phyloP scores from a whole-genome alignment of 208 protist genomes.

The Plasmodiophora brassicae region DNA sequence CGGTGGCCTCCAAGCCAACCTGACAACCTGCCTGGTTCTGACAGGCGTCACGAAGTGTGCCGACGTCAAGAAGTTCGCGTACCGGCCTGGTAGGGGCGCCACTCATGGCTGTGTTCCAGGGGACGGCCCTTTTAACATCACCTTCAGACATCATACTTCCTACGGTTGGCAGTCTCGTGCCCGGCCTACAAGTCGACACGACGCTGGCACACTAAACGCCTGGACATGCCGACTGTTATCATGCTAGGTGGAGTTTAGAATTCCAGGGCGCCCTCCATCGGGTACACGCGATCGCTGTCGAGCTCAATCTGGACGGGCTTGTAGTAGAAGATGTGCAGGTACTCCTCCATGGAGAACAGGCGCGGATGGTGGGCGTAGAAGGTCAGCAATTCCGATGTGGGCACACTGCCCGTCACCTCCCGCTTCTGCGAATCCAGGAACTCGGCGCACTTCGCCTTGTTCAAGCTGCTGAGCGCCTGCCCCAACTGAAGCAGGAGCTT shows the following conservation, averaged over 20 bases:
- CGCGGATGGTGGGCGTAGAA: not conserved
- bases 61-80: not conserved
- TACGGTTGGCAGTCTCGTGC: not conserved
- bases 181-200: not conserved
- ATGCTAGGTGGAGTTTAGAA: not conserved
- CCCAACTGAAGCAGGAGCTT: not conserved
- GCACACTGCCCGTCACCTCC: not conserved
- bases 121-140: too few species aligned
- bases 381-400: not conserved
- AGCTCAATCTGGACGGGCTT: not conserved
- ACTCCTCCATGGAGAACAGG: not conserved
- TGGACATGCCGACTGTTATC: too few species aligned
- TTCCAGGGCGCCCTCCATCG: not conserved
- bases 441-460: constrained; percentile 19
- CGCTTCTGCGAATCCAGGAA: constrained; percentile 15
- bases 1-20: not conserved
- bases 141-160: not conserved
- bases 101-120: too few species aligned
- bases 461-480: not conserved
- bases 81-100: too few species aligned
- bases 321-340: not conserved
- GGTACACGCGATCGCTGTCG: not conserved
- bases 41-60: constrained; percentile 12
- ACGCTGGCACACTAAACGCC: not conserved
- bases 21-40: not conserved